Conservation (phyloP, 2,329 filamentous ascomycete species). For the Fusarium sp. region DNA sequence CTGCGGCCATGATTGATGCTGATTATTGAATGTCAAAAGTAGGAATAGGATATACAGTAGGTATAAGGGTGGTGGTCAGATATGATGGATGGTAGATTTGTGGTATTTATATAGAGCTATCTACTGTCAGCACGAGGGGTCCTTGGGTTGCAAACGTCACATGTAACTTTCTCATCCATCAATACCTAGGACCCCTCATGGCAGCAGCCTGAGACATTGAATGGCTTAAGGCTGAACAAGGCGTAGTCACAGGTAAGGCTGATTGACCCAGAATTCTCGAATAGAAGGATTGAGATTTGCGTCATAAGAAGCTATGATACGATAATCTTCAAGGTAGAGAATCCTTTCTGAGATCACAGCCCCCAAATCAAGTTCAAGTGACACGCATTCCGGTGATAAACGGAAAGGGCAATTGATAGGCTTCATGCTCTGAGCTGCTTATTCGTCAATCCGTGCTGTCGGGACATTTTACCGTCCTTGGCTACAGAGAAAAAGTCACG, state of each 20-base stretch:
- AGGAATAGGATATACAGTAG: neutral
- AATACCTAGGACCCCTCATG: neutral
- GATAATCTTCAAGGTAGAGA: neutral
- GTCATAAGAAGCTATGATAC: neutral
- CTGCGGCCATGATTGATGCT: conserved; percentile 19
- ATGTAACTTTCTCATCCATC: neutral
- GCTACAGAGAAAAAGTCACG: neutral
- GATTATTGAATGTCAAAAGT: neutral
- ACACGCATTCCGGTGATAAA: neutral
- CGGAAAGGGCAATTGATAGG: neutral
- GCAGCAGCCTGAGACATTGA: neutral
- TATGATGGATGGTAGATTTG: neutral
- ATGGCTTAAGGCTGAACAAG: neutral
- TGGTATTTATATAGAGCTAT: neutral
- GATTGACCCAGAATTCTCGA: neutral
- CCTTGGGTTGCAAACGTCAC: neutral
- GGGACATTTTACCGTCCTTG: neutral
- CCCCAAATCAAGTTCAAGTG: neutral
- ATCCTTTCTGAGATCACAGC: neutral
- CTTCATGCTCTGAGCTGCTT: neutral
- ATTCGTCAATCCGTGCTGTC: neutral
- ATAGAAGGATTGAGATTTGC: neutral
- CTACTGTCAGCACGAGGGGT: neutral
- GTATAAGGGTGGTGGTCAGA: neutral
- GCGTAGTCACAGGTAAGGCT: neutral